These are phyloP conservation scores for Colletotrichum tamarilloi DNA, from an alignment of 2,329 filamentous ascomycete species.

Conservation along the genomic window DNA sequence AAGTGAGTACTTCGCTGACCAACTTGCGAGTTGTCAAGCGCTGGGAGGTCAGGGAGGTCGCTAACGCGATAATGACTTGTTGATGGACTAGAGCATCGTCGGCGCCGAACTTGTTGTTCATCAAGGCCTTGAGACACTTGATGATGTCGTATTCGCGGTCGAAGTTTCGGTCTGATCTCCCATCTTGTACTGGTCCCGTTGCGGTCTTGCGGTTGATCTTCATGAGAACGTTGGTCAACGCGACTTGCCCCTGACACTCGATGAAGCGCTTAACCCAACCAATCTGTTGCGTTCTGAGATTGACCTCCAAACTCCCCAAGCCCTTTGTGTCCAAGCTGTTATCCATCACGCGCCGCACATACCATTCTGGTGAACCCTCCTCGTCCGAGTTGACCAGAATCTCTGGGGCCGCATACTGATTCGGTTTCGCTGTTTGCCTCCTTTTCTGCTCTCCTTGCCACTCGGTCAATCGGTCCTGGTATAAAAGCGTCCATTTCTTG, in stretches of 20 bases:
- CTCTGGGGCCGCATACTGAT: slow-evolving; percentile 74
- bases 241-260: slow-evolving; percentile 96
- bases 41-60: slow-evolving; percentile 87
- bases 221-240: slow-evolving; percentile 90
- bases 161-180: slow-evolving; percentile 78
- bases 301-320: slow-evolving; percentile 92
- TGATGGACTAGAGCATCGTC: slow-evolving; percentile 94
- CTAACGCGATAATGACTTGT: slow-evolving; percentile 88
- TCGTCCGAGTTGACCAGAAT: slow-evolving; percentile 87
- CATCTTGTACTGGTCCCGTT: slow-evolving; percentile 71
- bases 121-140: slow-evolving; percentile 95
- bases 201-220: slow-evolving; percentile 93
- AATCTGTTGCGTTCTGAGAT: slow-evolving; percentile 94
- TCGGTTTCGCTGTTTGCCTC: slow-evolving; percentile 76
- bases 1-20: slow-evolving; percentile 95
- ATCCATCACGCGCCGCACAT: slow-evolving; percentile 96
- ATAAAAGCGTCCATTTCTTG: slow-evolving; percentile 98
- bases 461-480: slow-evolving; percentile 94
- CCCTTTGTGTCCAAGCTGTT: slow-evolving; percentile 93
- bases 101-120: slow-evolving; percentile 99
- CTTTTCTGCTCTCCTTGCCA: slow-evolving; percentile 95
- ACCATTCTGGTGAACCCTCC: slow-evolving; percentile 97
- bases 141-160: slow-evolving; percentile 97
- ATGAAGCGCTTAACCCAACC: slow-evolving; percentile 98
- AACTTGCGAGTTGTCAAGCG: slow-evolving; percentile 92